Conservation (phyloP, 2,329 filamentous ascomycete species). For the Albifimbria verrucaria region DNA sequence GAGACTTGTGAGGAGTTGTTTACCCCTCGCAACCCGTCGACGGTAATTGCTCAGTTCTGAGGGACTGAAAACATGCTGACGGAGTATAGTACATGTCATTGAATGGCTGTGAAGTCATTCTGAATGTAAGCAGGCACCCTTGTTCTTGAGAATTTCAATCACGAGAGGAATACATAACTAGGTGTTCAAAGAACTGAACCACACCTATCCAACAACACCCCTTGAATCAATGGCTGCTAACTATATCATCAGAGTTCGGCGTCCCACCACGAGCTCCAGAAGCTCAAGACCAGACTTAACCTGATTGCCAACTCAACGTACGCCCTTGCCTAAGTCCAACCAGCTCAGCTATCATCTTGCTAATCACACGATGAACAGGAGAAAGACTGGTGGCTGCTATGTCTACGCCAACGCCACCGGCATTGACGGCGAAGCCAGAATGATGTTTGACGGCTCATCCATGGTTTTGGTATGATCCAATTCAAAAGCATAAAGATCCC, state of each 20-base stretch:
- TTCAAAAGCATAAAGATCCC: neutral
- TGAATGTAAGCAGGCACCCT: too few species aligned
- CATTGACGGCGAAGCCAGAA: slow-evolving; percentile 40
- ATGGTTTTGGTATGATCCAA: slow-evolving; percentile 48
- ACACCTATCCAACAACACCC: too few species aligned
- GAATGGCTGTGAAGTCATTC: too few species aligned
- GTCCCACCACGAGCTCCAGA: slow-evolving; percentile 58
- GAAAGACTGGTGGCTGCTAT: slow-evolving; percentile 58
- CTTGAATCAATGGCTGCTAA: slow-evolving; percentile 61
- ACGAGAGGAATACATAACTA: too few species aligned
- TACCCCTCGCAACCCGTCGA: slow-evolving; percentile 9
- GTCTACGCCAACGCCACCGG: slow-evolving; percentile 31
- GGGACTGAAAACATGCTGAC: too few species aligned
- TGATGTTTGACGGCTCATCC: slow-evolving; percentile 5
- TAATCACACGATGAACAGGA: too few species aligned
- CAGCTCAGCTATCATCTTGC: too few species aligned
- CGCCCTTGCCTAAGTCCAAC: too few species aligned
- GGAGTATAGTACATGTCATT: too few species aligned
- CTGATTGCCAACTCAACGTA: slow-evolving; percentile 66
- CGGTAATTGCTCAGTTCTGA: too few species aligned
- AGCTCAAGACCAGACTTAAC: slow-evolving; percentile 60
- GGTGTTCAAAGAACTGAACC: too few species aligned
- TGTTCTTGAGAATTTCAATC: too few species aligned
- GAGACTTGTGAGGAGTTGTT: slow-evolving; percentile 34
- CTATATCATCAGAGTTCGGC: slow-evolving; percentile 68